Evolutionary conservation across 257 asterid genomes (phyloP), one percentile per base, ranked within the genome.

Genomic region (Plantago ovata): DNA sequence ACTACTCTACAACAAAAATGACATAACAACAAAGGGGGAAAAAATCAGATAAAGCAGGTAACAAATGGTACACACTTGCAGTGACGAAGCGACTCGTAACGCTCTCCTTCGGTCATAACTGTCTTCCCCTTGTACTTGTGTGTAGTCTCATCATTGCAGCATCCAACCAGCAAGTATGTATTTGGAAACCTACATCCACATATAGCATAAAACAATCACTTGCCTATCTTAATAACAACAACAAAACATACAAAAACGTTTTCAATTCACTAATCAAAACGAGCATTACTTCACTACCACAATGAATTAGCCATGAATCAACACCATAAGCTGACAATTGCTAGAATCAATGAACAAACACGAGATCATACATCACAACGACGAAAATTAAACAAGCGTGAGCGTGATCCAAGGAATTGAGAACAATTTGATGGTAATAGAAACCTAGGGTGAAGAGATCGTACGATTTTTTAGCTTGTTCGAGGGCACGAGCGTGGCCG

Each of bases 401-500:
- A 4, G 3, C 18, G 3, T n/a, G 50, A 13, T 45, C 20, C 7
- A 45, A 28, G 36, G 9, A 18, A 15, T 13, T 45, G 6, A 45
- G 50, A 15, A 20, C 16, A 44, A 44, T 7, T 48, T 48, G 64
- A 62, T 42, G 39, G 48, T 23, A 28, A 6, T 38, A 38, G 33
- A 10, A 28, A 8, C 36, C 4, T 8, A 28, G 7, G 7, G 32
- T 28, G 3, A 7, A 58, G 16, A 24, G 48, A 47, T 3, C 44
- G 18, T 76, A 90, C 98, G 71, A 47, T 66, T 77, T 84, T 58
- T 92, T 88, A 66, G 98, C 98, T 74, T 92, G 98, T 62, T 92
- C 98, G 19, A 92, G 95, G 56, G 98, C 81, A 5, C 98, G 91
- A 68, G 98, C 98, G 69, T 92, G 98, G 60, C 98, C 98, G 53